Conservation (phyloP, 2,329 filamentous ascomycete species). For the Fusarium mexicanum region DNA sequence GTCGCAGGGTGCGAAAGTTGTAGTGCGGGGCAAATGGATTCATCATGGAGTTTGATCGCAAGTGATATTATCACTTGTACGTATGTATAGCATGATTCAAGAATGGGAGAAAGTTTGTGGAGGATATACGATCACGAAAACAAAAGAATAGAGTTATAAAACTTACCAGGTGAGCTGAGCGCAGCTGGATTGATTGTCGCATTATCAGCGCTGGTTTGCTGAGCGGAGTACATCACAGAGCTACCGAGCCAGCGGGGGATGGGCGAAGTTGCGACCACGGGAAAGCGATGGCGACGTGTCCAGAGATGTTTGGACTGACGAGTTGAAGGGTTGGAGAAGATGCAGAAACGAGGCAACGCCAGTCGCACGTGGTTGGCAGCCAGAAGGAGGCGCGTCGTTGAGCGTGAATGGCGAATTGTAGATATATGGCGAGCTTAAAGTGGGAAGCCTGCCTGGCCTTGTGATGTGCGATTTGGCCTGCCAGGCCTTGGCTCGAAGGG, state of each 20-base stretch:
- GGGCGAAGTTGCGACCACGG: constrained; percentile 34
- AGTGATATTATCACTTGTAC: background rate
- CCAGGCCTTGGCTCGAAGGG: constrained; percentile 30
- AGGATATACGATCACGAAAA: constrained; percentile 25
- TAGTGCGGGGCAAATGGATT: constrained; percentile 28
- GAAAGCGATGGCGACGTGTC: constrained; percentile 66
- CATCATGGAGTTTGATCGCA: constrained; percentile 25
- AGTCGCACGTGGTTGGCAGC: constrained; percentile 62
- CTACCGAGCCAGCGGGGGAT: constrained; percentile 41
- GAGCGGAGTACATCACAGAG: constrained; percentile 52
- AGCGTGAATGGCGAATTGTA: constrained; percentile 38
- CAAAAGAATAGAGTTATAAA: constrained; percentile 12
- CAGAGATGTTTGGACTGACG: constrained; percentile 66
- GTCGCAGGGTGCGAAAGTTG: constrained; percentile 1
- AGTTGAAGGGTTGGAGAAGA: constrained; percentile 52
- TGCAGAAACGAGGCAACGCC: constrained; percentile 55
- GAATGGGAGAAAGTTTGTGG: constrained; percentile 16
- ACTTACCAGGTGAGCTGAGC: constrained; percentile 81
- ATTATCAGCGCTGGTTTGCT: constrained; percentile 79
- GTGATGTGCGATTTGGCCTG: constrained; percentile 36
- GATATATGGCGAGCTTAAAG: constrained; percentile 37
- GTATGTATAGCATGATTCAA: background rate
- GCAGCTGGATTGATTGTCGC: constrained; percentile 92
- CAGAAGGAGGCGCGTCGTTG: constrained; percentile 43
- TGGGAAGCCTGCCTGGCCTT: constrained; percentile 35